A percentile compares a stretch with the other conserved stretches of the same genome.
Conservation (phyloP, 176 grass and related monocot genomes). For the Oryza coarctata region DNA sequence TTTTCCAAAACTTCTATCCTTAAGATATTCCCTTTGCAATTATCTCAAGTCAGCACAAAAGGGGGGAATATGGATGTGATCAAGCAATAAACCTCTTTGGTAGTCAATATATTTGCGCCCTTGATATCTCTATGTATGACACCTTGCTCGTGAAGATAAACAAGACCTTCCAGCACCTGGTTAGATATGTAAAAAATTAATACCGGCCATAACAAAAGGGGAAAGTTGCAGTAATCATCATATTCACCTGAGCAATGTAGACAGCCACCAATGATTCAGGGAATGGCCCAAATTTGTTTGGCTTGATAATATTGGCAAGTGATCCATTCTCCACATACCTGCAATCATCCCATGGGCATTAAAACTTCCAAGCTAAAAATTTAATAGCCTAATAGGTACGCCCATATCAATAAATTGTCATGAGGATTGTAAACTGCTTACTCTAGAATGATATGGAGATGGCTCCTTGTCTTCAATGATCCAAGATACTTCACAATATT, state of each 20-base stretch:
- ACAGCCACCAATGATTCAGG: constrained; percentile 95
- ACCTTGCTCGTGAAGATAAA: constrained; percentile 99
- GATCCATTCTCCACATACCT: constrained; percentile 99
- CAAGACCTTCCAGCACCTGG: constrained; percentile 95
- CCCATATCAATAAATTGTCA: constrained; percentile 5
- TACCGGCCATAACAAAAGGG: constrained; percentile 12
- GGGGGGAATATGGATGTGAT: constrained; percentile 28
- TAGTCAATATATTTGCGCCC: constrained; percentile 98
- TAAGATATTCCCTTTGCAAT: background rate
- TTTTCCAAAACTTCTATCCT: background rate
- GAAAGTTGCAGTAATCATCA: constrained; percentile 17
- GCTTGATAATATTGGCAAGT: constrained; percentile 98
- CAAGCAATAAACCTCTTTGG: constrained; percentile 76
- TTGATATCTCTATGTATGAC: constrained; percentile 99
- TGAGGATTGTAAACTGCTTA: constrained; percentile 34
- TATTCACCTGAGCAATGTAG: constrained; percentile 93
- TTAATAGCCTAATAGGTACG: background rate
- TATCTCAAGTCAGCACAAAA: constrained; percentile 28
- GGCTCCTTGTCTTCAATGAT: constrained; percentile 90
- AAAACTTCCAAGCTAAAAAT: constrained; percentile 21
- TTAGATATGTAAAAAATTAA: constrained; percentile 24
- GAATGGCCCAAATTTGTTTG: constrained; percentile 99
- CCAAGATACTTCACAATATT: constrained; percentile 98
- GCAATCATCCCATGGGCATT: constrained; percentile 32
- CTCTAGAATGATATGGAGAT: constrained; percentile 99